phyloP scores from a whole-genome alignment of 202 grass and related monocot genomes.

The Eragrostis tef region DNA sequence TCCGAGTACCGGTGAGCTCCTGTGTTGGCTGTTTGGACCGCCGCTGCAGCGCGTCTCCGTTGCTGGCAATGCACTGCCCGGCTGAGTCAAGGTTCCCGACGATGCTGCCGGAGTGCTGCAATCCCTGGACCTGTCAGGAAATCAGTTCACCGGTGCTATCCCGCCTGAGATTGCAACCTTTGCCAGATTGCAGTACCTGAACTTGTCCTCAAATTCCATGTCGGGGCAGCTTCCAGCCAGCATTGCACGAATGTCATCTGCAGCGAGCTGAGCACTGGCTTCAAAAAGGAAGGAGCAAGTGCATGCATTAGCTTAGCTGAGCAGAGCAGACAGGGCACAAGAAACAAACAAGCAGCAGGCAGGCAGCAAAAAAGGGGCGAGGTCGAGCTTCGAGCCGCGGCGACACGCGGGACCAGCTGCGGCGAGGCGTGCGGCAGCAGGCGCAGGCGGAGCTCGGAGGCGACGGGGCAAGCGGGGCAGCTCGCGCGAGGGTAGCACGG shows the following conservation, averaged over 20 bases:
- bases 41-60: conserved; percentile 53
- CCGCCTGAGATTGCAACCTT: conserved; percentile 44
- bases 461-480: too few species aligned
- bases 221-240: conserved; percentile 51
- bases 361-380: too few species aligned
- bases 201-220: conserved; percentile 60
- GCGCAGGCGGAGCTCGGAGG: too few species aligned
- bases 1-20: conserved; percentile 63
- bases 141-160: conserved; percentile 52
- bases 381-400: too few species aligned
- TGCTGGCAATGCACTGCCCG: conserved; percentile 62
- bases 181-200: conserved; percentile 44
- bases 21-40: conserved; percentile 65
- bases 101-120: conserved; percentile 23
- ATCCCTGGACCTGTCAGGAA: conserved; percentile 57
- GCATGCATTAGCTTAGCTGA: too few species aligned
- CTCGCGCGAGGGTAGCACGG: too few species aligned
- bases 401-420: too few species aligned
- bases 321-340: too few species aligned
- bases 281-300: too few species aligned
- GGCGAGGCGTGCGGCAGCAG: too few species aligned
- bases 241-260: conserved; percentile 55
- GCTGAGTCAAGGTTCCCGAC: conserved; percentile 48
- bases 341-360: too few species aligned
- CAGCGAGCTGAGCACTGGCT: too few species aligned